Conservation (phyloP, 2,329 filamentous ascomycete genomes). For the Cladophialophora carrionii region DNA sequence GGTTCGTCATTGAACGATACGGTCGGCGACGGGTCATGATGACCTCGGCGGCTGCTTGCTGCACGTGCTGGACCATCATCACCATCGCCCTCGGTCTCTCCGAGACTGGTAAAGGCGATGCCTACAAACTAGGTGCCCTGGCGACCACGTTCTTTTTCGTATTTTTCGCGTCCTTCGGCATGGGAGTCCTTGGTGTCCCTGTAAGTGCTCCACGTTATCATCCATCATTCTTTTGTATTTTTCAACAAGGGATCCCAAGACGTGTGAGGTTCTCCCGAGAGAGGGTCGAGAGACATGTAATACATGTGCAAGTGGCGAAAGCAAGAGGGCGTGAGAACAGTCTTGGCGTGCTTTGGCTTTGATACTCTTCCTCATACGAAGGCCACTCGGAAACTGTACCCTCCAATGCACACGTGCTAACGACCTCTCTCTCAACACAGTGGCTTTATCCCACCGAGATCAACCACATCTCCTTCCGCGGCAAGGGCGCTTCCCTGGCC, state of each 20-base stretch:
- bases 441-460: constrained; percentile 47
- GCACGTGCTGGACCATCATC: constrained; percentile 55
- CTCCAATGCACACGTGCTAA: no score
- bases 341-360: background rate
- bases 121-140: constrained; percentile 53
- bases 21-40: constrained; percentile 57
- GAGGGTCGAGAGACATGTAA: background rate
- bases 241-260: background rate
- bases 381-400: no score
- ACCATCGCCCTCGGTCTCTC: constrained; percentile 50
- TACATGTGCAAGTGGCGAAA: background rate
- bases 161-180: constrained; percentile 48
- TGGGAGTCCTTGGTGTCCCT: constrained; percentile 47
- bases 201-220: constrained; percentile 12
- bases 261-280: background rate
- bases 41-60: constrained; percentile 53
- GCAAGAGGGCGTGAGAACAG: background rate
- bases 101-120: constrained; percentile 47
- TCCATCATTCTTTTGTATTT: no score
- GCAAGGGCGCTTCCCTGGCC: constrained; percentile 42
- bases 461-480: constrained; percentile 44
- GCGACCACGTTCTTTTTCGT: constrained; percentile 53
- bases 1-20: constrained; percentile 54
- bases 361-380: background rate
- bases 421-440: background rate